Conservation (phyloP, 441 rosid species). For the Gossypium davidsonii region DNA sequence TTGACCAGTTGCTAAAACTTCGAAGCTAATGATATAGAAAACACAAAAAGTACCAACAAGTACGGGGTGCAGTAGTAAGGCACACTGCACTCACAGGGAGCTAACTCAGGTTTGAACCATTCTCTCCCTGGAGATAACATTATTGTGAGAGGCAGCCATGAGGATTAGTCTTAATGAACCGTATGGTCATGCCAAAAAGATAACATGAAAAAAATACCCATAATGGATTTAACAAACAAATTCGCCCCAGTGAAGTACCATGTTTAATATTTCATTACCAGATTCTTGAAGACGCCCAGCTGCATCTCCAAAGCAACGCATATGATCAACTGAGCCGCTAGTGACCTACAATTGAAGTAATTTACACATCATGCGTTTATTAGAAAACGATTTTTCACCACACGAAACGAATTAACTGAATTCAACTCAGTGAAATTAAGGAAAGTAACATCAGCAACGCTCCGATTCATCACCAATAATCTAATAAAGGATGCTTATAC, state of each 20-base stretch:
- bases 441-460: not conserved
- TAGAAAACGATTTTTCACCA: not conserved
- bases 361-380: not conserved
- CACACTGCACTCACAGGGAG: no score
- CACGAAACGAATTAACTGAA: not conserved
- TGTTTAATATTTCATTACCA: slow-evolving; percentile 25
- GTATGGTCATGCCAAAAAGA: no score
- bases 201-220: no score
- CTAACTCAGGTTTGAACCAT: no score
- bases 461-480: not conserved
- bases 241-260: not conserved
- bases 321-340: slow-evolving; percentile 63
- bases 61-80: no score
- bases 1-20: not conserved
- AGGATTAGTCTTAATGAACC: no score
- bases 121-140: no score
- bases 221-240: not conserved
- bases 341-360: slow-evolving; percentile 43
- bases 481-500: not conserved
- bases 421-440: not conserved
- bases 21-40: not conserved
- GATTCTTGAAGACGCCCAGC: slow-evolving; percentile 77
- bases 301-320: slow-evolving; percentile 78
- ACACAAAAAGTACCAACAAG: not conserved
- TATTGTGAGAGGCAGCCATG: no score